Percentiles rank a stretch among this genome's conserved stretches.
These are phyloP conservation scores for Talaromyces liani DNA, from an alignment of 495 filamentous ascomycete species.

Conservation along the genomic window DNA sequence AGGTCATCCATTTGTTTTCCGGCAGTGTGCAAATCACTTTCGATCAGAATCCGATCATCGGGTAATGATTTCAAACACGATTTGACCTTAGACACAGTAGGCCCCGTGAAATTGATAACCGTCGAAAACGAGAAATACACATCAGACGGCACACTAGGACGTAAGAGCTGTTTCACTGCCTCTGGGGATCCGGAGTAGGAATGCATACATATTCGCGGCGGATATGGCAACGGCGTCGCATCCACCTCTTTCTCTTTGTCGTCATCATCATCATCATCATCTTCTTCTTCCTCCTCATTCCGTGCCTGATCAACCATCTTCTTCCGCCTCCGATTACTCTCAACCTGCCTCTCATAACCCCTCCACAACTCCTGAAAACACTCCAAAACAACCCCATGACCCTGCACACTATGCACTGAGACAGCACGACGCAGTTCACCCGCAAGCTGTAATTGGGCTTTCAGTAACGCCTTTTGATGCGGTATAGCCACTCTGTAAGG, in stretches of 20 bases:
- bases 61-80: conserved; percentile 70
- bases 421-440: conserved; percentile 75
- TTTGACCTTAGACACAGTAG: conserved; percentile 41
- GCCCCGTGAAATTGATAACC: conserved; percentile 67
- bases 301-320: conserved; percentile 22
- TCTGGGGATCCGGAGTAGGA: conserved; percentile 82
- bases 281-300: conserved; percentile 28
- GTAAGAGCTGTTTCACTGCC: conserved; percentile 67
- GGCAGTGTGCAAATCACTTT: conserved; percentile 86
- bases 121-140: conserved; percentile 87
- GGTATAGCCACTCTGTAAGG: conserved; percentile 66
- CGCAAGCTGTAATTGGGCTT: conserved; percentile 78
- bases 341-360: conserved; percentile 65
- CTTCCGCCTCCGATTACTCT: conserved; percentile 56
- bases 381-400: conserved; percentile 76
- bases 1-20: conserved; percentile 73
- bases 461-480: conserved; percentile 70
- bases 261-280: conserved; percentile 10
- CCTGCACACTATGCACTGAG: conserved; percentile 86
- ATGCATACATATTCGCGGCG: conserved; percentile 88
- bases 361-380: conserved; percentile 69
- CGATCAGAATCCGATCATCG: conserved; percentile 69
- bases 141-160: conserved; percentile 63
- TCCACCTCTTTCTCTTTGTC: conserved; percentile 13
- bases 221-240: conserved; percentile 53